Evolutionary conservation across 2,329 filamentous ascomycete genomes (phyloP), one percentile per base, ranked within the genome.

Genomic region (Pseudogymnoascus sp.): DNA sequence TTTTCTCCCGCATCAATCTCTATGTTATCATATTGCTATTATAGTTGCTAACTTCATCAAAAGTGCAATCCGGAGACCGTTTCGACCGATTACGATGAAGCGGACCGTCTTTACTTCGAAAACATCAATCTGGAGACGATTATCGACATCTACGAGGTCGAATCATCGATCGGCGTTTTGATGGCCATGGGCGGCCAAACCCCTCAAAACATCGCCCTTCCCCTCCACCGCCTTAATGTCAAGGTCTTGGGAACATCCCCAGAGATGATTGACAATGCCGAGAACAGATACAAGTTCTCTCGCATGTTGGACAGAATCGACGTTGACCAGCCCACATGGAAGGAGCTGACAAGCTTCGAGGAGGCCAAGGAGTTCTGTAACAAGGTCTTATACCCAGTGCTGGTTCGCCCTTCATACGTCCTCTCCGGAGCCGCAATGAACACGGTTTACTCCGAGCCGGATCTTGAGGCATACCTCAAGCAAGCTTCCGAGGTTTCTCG

Each of bases 391-490:
- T 99, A 97, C 74, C 94, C 94, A 2, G 94, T 97, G 59, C 81
- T 99, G 60, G 94, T 99, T 47, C 87, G 94, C 57, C 94, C 94
- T 2, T 97, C 94, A 0, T 99, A 99, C 71, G 94, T 99, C 50
- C 82, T 99, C 5, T 97, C 94, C 1, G 94, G 94, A 67, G 94
- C 94, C 57, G 94, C 94, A 16, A 99, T 99, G 94, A 99, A 97
- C 80, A 97, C 94, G 0, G 94, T 97, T 36, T 97, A 97, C 79
- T 97, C 93, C 0, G 87, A 95, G 78, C 89, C 93, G 72, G 94
- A 97, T 73, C 79, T 99, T 62, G 89, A 90, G 69, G 87, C 82
- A 70, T 97, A 95, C 75, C 81, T 99, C 47, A 85, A 89, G 66
- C 93, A 97, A 76, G 94, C 94, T 60, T 90, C 85, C 6, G 92